Conservation (phyloP, 148 eudicot species). For the Tetragonia tetragonoides region DNA sequence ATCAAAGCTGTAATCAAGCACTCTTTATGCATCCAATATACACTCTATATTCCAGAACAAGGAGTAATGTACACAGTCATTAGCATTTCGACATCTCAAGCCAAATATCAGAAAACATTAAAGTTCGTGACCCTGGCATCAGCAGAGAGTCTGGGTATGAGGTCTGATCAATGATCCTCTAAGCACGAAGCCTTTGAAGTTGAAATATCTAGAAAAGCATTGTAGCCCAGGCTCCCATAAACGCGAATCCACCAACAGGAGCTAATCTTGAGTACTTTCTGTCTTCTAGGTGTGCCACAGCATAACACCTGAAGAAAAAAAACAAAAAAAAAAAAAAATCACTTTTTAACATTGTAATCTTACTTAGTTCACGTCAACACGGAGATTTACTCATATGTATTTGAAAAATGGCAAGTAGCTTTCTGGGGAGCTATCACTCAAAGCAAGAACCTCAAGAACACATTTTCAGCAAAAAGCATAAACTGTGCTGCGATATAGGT, state of each 20-base stretch:
- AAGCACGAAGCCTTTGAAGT: not conserved
- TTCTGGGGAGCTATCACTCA: not conserved
- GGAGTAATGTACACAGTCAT: not conserved
- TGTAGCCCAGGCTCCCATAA: constrained; percentile 90
- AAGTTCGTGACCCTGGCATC: not conserved
- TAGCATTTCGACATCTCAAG: not conserved
- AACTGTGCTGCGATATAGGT: not conserved
- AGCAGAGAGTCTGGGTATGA: not conserved
- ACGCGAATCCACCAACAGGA: constrained; percentile 87
- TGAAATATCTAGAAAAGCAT: constrained; percentile 49
- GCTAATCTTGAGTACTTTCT: constrained; percentile 68
- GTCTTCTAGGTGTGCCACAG: constrained; percentile 80
- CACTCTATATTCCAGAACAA: constrained; percentile 1
- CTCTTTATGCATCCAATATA: not conserved
- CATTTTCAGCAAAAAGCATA: not conserved
- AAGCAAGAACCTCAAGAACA: not conserved
- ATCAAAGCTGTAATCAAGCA: not conserved
- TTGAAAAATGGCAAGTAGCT: not conserved
- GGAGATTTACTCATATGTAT: not conserved
- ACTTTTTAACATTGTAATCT: too few species aligned
- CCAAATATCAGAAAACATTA: not conserved
- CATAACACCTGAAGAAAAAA: constrained; percentile 61
- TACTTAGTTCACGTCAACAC: not conserved
- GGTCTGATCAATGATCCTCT: not conserved
- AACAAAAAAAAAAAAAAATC: too few species aligned